These are phyloP conservation scores for Xerocomus nothofagi DNA, from an alignment of 1,284 basidiomycete species.

Conservation along the genomic window DNA sequence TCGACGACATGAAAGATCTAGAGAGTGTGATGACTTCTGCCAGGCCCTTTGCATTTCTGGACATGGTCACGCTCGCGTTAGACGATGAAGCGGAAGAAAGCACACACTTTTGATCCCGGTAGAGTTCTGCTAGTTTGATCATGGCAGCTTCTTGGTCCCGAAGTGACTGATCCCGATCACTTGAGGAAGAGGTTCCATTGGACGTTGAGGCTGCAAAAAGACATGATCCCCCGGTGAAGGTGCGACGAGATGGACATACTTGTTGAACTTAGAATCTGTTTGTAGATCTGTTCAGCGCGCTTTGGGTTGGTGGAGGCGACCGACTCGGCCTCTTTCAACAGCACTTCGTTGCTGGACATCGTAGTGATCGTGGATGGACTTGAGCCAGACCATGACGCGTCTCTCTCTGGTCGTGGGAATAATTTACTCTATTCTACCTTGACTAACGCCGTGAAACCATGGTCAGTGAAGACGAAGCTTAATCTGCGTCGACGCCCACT, in stretches of 20 bases:
- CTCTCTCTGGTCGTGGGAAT: conserved; percentile 30
- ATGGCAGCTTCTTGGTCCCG: conserved; percentile 87
- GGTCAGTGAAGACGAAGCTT: too few species aligned
- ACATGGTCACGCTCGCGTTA: not conserved
- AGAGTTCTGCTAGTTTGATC: conserved; percentile 84
- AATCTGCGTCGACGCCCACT: too few species aligned
- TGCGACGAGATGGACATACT: conserved; percentile 27
- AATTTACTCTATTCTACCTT: too few species aligned
- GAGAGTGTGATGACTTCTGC: conserved; percentile 88
- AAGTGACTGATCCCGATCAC: conserved; percentile 57
- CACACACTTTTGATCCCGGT: conserved; percentile 81
- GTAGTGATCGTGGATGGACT: not conserved
- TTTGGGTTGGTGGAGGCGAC: conserved; percentile 43
- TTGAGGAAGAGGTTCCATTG: conserved; percentile 23
- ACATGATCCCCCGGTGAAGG: conserved; percentile 5
- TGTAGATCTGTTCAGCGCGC: conserved; percentile 68
- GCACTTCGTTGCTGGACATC: conserved; percentile 43
- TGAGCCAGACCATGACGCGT: conserved; percentile 27
- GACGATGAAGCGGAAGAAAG: not conserved
- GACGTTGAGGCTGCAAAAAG: conserved; percentile 26
- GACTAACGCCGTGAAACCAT: too few species aligned
- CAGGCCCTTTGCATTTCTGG: conserved; percentile 81
- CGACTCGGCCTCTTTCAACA: conserved; percentile 54
- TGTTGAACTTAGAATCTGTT: conserved; percentile 53
- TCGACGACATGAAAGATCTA: conserved; percentile 88